phyloP scores from a whole-genome alignment of 306 rosid species.

The Vachellia collinsii region DNA sequence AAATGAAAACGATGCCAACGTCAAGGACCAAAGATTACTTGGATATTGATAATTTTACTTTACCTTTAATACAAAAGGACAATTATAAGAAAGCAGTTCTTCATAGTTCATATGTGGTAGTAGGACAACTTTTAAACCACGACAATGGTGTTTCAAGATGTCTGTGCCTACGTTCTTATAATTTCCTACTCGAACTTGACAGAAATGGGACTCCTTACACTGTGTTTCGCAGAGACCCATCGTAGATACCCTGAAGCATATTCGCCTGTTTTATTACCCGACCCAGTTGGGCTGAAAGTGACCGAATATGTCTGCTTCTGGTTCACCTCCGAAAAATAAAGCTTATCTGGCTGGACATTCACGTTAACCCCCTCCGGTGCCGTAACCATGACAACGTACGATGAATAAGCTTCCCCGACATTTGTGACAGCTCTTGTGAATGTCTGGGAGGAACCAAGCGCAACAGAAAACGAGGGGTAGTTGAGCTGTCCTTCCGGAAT shows the following conservation, averaged over 20 bases:
- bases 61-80: background rate
- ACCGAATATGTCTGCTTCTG: constrained; percentile 59
- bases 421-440: constrained; percentile 78
- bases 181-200: constrained; percentile 41
- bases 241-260: constrained; percentile 60
- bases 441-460: constrained; percentile 58
- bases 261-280: constrained; percentile 31
- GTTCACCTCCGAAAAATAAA: constrained; percentile 58
- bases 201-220: constrained; percentile 61
- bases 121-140: constrained; percentile 20
- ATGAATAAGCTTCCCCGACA: constrained; percentile 62
- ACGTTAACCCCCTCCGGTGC: constrained; percentile 66
- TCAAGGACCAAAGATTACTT: background rate
- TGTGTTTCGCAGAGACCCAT: constrained; percentile 54
- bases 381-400: constrained; percentile 41
- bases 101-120: background rate
- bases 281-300: constrained; percentile 46
- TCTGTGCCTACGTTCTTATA: constrained; percentile 16
- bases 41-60: background rate
- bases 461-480: constrained; percentile 70
- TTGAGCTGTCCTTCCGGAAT: constrained; percentile 74
- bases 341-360: constrained; percentile 51
- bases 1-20: constrained; percentile 12
- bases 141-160: constrained; percentile 31
- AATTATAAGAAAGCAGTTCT: background rate